Percentiles rank a stretch among this genome's conserved stretches.
phyloP scores from a whole-genome alignment of 768 basidiomycete genomes.

The Auriscalpium vulgare region DNA sequence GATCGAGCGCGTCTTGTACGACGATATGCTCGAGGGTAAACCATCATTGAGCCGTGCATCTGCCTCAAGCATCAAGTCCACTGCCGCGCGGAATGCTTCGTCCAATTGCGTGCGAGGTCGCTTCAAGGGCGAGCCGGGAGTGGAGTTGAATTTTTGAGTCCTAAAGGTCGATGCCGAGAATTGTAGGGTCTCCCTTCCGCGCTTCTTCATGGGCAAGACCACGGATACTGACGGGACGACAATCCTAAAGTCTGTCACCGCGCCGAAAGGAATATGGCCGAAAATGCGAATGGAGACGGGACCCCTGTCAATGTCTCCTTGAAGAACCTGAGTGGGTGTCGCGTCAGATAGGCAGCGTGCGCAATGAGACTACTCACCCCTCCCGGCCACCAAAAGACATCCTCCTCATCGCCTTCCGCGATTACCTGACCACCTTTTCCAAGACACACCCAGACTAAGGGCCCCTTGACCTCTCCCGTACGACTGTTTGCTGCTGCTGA shows the following conservation, averaged over 20 bases:
- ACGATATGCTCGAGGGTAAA: conserved; percentile 12
- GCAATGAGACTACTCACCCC: conserved; percentile 34
- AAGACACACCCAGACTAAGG: conserved; percentile 47
- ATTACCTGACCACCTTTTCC: conserved; percentile 30
- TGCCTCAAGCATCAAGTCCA: conserved; percentile 10
- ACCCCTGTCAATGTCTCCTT: conserved; percentile 19
- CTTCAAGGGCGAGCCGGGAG: not conserved
- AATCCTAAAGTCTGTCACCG: conserved; percentile 17
- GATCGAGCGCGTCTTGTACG: conserved; percentile 3
- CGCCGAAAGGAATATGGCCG: conserved; percentile 21
- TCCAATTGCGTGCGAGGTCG: conserved; percentile 10
- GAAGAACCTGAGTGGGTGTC: not conserved
- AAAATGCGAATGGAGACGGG: conserved; percentile 22
- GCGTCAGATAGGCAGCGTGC: not conserved
- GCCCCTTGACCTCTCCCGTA: conserved; percentile 23
- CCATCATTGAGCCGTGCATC: conserved; percentile 13
- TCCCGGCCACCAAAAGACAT: conserved; percentile 61
- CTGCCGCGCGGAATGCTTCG: conserved; percentile 10
- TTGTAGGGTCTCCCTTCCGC: conserved; percentile 28
- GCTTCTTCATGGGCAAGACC: conserved; percentile 30
- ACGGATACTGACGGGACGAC: conserved; percentile 30
- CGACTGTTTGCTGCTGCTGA: conserved; percentile 3
- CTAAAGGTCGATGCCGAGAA: conserved; percentile 34
- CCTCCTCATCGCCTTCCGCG: conserved; percentile 1
- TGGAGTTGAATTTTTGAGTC: not conserved